Evolutionary conservation across 768 basidiomycete species (phyloP).

Genomic region (Xanthoconium stramineum): DNA sequence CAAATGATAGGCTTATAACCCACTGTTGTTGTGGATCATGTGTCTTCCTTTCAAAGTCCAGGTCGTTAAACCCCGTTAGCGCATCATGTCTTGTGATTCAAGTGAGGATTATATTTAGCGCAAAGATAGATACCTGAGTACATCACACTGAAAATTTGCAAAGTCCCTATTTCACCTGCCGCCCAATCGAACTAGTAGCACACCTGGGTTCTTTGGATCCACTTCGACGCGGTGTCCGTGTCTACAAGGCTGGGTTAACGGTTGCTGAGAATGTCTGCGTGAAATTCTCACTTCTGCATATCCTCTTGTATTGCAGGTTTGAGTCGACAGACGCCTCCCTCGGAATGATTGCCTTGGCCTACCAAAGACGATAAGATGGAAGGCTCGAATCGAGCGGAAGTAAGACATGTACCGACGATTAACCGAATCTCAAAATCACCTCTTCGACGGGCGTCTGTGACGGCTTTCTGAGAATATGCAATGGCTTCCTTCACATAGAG

Average conservation of each 20-base stretch:
- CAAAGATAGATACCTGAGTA: neutral
- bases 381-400: neutral
- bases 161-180: neutral
- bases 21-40: neutral
- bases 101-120: neutral
- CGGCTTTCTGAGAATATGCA: slow-evolving; percentile 62
- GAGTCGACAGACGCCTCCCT: slow-evolving; percentile 70
- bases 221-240: slow-evolving; percentile 67
- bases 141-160: neutral
- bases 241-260: slow-evolving; percentile 36
- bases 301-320: slow-evolving; percentile 87
- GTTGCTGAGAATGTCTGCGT: neutral
- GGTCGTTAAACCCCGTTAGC: neutral
- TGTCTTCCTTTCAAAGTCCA: neutral
- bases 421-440: slow-evolving; percentile 66
- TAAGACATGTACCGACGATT: slow-evolving; percentile 69
- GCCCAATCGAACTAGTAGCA: slow-evolving; percentile 63
- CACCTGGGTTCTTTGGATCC: slow-evolving; percentile 80
- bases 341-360: slow-evolving; percentile 90
- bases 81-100: no score
- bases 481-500: slow-evolving; percentile 93
- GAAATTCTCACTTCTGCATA: slow-evolving; percentile 60
- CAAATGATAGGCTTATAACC: neutral
- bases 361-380: neutral
- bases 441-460: slow-evolving; percentile 57